These are phyloP conservation scores for Candida tetrigidarum DNA, from an alignment of 1,139 yeast species.

Conservation along the genomic window DNA sequence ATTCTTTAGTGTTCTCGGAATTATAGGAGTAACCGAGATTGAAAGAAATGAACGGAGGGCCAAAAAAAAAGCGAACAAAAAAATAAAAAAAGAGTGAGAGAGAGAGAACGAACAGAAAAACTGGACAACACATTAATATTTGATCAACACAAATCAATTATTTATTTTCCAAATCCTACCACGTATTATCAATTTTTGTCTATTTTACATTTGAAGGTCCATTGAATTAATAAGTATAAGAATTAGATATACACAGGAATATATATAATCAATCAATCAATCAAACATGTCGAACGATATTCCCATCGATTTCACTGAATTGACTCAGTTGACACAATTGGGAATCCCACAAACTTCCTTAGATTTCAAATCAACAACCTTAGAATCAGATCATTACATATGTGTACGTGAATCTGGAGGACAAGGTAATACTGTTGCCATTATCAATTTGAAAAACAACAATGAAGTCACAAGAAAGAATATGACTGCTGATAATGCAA, in stretches of 20 bases:
- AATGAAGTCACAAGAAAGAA: conserved; percentile 79
- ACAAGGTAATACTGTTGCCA: conserved; percentile 87
- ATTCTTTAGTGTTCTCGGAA: neutral
- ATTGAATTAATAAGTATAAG: neutral
- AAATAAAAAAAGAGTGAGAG: neutral
- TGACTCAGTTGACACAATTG: conserved; percentile 81
- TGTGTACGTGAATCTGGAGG: conserved; percentile 83
- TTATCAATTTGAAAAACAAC: conserved; percentile 80
- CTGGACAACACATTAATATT: conserved; percentile 7
- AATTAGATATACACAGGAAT: neutral
- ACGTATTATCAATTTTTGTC: no score
- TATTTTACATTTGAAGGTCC: neutral
- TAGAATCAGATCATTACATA: conserved; percentile 90
- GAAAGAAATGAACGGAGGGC: no score
- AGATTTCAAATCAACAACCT: conserved; percentile 92
- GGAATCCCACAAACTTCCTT: conserved; percentile 85
- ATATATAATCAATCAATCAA: no score
- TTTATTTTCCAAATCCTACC: neutral
- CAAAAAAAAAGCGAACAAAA: neutral
- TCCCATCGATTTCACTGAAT: conserved; percentile 97
- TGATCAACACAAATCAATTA: neutral
- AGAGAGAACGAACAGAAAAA: neutral
- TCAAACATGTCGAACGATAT: conserved; percentile 55
- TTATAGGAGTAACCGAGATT: no score
- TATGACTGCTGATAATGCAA: conserved; percentile 98